Conservation (phyloP, 371 early-diverging fungal species). For the Mortierella sp. region DNA sequence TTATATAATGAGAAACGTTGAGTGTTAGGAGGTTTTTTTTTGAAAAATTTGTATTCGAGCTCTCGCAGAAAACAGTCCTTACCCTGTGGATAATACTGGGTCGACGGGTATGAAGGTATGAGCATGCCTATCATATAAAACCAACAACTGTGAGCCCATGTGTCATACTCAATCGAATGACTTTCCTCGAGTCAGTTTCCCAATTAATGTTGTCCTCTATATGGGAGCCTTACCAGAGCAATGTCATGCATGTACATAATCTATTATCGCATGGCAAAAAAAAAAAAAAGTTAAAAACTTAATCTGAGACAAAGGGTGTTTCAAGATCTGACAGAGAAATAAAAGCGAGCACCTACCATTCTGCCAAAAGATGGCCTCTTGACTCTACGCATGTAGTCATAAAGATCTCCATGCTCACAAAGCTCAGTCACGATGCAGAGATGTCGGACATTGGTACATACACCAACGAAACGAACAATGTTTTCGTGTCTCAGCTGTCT, state of each 20-base stretch:
- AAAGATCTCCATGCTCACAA: constrained; percentile 81
- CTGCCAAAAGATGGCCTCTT: constrained; percentile 75
- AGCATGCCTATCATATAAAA: constrained; percentile 15
- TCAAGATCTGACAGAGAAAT: background rate
- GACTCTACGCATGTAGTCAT: constrained; percentile 77
- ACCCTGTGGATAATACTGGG: constrained; percentile 72
- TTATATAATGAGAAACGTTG: constrained; percentile 6
- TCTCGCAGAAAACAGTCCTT: background rate
- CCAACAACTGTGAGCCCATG: too few species aligned
- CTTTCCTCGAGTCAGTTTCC: too few species aligned
- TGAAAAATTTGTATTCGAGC: background rate
- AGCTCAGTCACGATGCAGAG: constrained; percentile 78
- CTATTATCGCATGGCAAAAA: constrained; percentile 42
- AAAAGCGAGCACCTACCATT: constrained; percentile 39
- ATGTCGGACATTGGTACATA: constrained; percentile 75
- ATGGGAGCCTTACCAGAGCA: constrained; percentile 58
- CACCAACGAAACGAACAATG: constrained; percentile 81
- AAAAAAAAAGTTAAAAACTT: background rate
- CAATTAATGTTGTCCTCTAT: background rate
- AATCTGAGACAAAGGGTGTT: background rate
- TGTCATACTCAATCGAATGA: too few species aligned
- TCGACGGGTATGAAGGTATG: constrained; percentile 62
- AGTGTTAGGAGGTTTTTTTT: background rate
- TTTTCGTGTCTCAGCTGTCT: constrained; percentile 84
- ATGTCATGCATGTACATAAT: constrained; percentile 88